Percentiles rank a stretch among this genome's conserved stretches.
These are phyloP conservation scores for Blastocystis sp. DNA, from an alignment of 352 stramenopile genomes.

Conservation along the genomic window DNA sequence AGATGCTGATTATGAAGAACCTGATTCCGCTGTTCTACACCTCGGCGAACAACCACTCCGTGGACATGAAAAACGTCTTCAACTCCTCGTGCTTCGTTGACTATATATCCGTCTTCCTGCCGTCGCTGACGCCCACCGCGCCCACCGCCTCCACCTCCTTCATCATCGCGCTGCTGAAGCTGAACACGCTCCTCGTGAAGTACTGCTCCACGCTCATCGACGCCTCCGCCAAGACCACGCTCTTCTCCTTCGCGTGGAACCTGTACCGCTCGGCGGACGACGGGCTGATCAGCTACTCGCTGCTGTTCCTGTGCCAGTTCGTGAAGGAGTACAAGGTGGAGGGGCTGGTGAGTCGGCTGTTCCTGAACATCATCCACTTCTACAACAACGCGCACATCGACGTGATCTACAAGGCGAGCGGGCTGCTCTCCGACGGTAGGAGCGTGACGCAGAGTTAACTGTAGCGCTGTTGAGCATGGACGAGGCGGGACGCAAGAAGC, in stretches of 20 bases:
- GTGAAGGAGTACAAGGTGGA: slow-evolving; percentile 17
- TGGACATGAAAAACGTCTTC: background rate
- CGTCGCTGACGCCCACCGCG: background rate
- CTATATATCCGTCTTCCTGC: slow-evolving; percentile 11
- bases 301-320: slow-evolving; percentile 62
- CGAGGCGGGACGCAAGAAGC: background rate
- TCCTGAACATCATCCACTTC: slow-evolving; percentile 63
- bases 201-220: background rate
- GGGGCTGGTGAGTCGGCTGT: background rate
- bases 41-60: slow-evolving; percentile 29
- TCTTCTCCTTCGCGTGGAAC: slow-evolving; percentile 36
- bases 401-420: slow-evolving; percentile 23
- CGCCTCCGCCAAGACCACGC: background rate
- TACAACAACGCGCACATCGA: slow-evolving; percentile 26
- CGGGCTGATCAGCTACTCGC: slow-evolving; percentile 30
- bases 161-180: slow-evolving; percentile 30
- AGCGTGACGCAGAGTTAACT: background rate
- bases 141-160: background rate
- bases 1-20: slow-evolving; percentile 1
- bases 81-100: background rate
- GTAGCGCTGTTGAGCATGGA: slow-evolving; percentile 36
- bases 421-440: background rate
- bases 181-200: slow-evolving; percentile 52
- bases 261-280: slow-evolving; percentile 14
- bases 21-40: slow-evolving; percentile 37